Evolutionary conservation across 139 green algal genomes (phyloP).

Genomic region (Pleodorina starrii): DNA sequence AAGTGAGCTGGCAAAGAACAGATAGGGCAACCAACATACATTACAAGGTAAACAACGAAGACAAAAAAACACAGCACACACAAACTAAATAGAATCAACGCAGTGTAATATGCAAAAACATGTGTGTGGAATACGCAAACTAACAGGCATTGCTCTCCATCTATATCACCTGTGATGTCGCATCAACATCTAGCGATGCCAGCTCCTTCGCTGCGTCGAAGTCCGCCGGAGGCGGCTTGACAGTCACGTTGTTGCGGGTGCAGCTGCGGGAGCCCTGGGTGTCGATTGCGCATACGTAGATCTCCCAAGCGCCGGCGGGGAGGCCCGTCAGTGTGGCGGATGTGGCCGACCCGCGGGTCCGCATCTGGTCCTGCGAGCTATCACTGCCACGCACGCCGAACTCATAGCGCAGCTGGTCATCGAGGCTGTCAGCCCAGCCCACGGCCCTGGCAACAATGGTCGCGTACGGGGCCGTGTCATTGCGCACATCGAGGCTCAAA

Average conservation of each 20-base stretch:
- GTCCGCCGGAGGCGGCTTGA: neutral
- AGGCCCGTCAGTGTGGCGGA: neutral
- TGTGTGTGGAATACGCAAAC: neutral
- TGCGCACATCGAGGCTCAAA: neutral
- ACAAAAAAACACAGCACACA: neutral
- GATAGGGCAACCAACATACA: neutral
- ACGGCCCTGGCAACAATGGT: neutral
- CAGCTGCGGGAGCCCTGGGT: constrained; percentile 9
- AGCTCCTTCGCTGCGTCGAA: neutral
- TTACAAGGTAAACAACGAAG: too few species aligned
- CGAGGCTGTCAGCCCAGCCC: neutral
- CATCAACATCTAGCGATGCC: neutral
- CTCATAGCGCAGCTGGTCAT: neutral
- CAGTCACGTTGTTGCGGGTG: neutral
- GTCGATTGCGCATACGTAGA: constrained; percentile 28
- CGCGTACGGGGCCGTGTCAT: neutral
- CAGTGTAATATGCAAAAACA: neutral
- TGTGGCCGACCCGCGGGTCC: neutral
- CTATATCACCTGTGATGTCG: neutral
- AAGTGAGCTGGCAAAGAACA: too few species aligned
- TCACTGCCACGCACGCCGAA: neutral
- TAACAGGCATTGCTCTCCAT: neutral
- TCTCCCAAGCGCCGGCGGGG: neutral
- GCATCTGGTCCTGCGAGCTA: neutral
- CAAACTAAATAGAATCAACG: neutral